Conservation (phyloP, 169 alveolate species). For the Plasmodium relictum region DNA sequence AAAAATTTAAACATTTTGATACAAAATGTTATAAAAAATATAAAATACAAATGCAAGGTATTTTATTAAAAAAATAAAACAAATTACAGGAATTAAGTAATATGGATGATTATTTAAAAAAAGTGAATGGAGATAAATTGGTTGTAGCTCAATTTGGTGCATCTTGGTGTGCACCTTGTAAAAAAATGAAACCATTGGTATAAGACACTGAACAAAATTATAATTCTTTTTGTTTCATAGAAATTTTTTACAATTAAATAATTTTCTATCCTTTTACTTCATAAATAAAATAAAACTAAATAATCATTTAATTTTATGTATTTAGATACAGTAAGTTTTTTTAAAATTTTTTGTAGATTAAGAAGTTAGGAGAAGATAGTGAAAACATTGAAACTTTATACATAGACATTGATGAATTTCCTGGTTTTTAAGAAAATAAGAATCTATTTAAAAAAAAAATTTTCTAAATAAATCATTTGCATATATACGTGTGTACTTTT, state of each 20-base stretch:
- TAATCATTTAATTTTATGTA: too few relatives aligned
- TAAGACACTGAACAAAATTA: constrained; percentile 5
- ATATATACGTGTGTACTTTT: not conserved
- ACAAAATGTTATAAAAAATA: too few relatives aligned
- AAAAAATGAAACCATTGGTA: constrained; percentile 85
- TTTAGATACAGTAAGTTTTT: not conserved
- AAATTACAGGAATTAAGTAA: constrained; percentile 71
- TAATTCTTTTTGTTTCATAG: not conserved
- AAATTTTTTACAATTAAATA: not conserved
- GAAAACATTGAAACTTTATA: constrained; percentile 64
- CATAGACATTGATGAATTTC: constrained; percentile 74
- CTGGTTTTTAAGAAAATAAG: constrained; percentile 26
- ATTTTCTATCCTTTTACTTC: not conserved
- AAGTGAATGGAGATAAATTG: constrained; percentile 72
- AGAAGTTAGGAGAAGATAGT: constrained; percentile 64
- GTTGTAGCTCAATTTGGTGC: constrained; percentile 87
- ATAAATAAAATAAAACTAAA: too few relatives aligned
- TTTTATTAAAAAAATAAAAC: too few relatives aligned
- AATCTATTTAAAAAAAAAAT: not conserved
- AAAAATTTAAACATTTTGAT: not conserved
- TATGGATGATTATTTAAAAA: constrained; percentile 81
- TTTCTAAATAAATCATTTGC: not conserved
- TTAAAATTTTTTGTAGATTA: constrained; percentile 19
- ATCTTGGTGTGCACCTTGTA: constrained; percentile 89
- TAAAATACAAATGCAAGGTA: too few relatives aligned